A percentile compares a stretch with the other conserved stretches of the same genome.
phyloP scores from a whole-genome alignment of 441 rosid species.

The Erodium texanum region DNA sequence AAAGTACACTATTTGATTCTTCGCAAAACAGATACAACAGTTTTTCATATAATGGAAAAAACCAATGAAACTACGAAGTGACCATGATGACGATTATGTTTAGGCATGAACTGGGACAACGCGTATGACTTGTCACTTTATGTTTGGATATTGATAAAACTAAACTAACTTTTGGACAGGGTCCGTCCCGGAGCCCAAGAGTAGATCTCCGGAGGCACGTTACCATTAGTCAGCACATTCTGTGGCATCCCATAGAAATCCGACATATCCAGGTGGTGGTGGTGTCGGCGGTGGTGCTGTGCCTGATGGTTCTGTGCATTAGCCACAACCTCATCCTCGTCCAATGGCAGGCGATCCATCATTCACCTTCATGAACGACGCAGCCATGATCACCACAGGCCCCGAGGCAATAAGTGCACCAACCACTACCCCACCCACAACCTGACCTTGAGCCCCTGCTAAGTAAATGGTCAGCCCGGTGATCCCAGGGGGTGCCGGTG shows the following conservation, averaged over 20 bases:
- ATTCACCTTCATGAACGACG: conserved; percentile 65
- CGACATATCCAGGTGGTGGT: conserved; percentile 49
- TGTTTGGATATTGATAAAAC: neutral
- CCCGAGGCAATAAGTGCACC: conserved; percentile 64
- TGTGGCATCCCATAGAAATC: conserved; percentile 62
- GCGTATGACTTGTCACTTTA: neutral
- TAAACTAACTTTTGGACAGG: conserved; percentile 42
- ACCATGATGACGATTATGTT: too few species aligned
- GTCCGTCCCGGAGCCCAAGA: conserved; percentile 51
- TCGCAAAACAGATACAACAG: too few species aligned
- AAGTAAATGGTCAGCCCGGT: conserved; percentile 60
- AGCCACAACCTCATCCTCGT: conserved; percentile 45
- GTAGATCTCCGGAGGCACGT: conserved; percentile 52
- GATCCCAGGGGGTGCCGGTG: conserved; percentile 63
- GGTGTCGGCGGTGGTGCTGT: conserved; percentile 33
- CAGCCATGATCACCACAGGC: conserved; percentile 64
- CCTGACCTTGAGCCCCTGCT: conserved; percentile 67
- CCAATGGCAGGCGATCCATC: conserved; percentile 59
- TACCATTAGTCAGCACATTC: conserved; percentile 60
- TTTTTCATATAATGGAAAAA: too few species aligned
- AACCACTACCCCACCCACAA: conserved; percentile 64
- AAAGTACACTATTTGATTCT: too few species aligned
- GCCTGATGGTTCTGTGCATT: conserved; percentile 52
- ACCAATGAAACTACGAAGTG: neutral
- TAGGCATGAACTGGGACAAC: neutral